Conservation (phyloP, 2,329 filamentous ascomycete genomes). For the Talaromyces pinophilus region DNA sequence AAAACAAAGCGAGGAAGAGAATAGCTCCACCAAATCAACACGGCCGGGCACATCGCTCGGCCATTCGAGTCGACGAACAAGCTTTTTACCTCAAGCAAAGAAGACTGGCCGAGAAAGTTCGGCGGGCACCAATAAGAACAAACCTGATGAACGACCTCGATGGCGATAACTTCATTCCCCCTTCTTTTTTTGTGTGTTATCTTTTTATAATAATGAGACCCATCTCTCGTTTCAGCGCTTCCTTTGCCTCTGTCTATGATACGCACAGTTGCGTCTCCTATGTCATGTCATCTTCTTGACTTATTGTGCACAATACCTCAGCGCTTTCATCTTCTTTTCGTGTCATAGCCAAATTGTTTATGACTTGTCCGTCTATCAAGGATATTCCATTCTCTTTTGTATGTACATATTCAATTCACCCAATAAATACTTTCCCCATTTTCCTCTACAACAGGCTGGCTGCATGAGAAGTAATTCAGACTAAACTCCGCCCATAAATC, state of each 20-base stretch:
- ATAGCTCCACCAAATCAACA: conserved; percentile 30
- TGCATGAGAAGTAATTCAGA: background rate
- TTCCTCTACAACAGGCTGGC: background rate
- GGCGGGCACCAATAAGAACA: conserved; percentile 25
- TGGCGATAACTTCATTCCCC: conserved; percentile 34
- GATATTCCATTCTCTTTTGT: conserved; percentile 5
- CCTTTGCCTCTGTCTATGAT: background rate
- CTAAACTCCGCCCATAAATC: conserved; percentile 40
- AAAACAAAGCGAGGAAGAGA: conserved; percentile 28
- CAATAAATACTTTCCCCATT: conserved; percentile 6
- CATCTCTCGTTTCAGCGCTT: conserved; percentile 1
- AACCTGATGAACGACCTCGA: conserved; percentile 37
- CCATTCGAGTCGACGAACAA: conserved; percentile 42
- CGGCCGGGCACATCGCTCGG: conserved; percentile 45
- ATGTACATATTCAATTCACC: conserved; percentile 20
- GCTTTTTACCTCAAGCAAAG: conserved; percentile 44
- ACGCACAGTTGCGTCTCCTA: background rate
- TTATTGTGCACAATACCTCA: conserved; percentile 10
- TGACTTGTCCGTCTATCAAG: background rate
- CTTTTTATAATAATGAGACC: background rate
- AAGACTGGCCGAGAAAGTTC: conserved; percentile 27
- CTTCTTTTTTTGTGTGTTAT: background rate
- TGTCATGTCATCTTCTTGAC: background rate
- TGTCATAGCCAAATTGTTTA: background rate
- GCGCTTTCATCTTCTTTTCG: background rate